Base-by-base conservation (phyloP, 2,329 filamentous ascomycete species). In the Aspergillus caelatus region DNA sequence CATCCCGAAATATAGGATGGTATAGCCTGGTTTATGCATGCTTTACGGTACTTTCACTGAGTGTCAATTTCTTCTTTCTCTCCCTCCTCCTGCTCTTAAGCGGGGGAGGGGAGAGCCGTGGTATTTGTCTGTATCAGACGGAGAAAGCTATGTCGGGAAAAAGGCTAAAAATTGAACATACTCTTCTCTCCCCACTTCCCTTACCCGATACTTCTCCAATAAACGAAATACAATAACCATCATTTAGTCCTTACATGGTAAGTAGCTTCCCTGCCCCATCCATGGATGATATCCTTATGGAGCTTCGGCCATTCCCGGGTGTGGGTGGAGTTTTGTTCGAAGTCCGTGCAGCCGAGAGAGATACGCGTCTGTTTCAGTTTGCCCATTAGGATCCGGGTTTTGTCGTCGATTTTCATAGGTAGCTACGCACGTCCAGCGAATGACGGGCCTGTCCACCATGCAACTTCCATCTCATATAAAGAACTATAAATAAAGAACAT, bases 331-430 rank as follows among this genome's bases (percentile, higher is more conserved):
- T 61, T 43, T 45, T 62, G 53, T 57, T 52, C 36, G 62, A 60
- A 67, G 74, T 75, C 74, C 71, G 74, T 76, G 74, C 74, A 75
- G 72, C 70, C 67, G 70, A 72, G 65, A 73, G 71, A 73, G 65
- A 73, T 75, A 76, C 72, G 73, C 72, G 72, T 75, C 68, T 73
- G 72, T 74, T 74, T 74, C 72, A 72, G 64, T 71, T 70, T 71
- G 67, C 65, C 48, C 50, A 61, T 23, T 26, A n/a, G 32, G 41
- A 19, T 23, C 30, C 12, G 34, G 32, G 53, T 28, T 41, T 41
- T 21, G 60, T 23, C 12, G 43, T 41, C 57, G 7, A 30, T 45
- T 39, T 41, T 50, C 36, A 58, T 55, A 39, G 34, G 54, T 61
- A 39, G 58, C 58, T 52, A 23, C 23, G 19, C 32, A 36, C 16